phyloP scores from a whole-genome alignment of 768 basidiomycete genomes.

The Psilocybe tampanensis region DNA sequence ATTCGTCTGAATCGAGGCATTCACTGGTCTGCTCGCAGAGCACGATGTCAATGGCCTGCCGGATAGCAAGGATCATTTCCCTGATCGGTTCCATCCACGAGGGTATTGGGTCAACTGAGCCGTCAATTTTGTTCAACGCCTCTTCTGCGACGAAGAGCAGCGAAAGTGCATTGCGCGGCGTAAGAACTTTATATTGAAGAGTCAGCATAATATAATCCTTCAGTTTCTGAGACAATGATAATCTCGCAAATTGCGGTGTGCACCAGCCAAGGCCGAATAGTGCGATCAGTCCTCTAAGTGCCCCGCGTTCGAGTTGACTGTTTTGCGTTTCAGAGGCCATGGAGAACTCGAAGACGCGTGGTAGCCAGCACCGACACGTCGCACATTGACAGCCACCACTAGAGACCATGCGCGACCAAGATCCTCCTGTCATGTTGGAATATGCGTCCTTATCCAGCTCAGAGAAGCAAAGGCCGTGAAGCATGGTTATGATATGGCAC shows the following conservation, averaged over 20 bases:
- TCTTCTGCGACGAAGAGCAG: background rate
- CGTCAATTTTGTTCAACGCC: background rate
- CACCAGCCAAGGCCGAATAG: constrained; percentile 1
- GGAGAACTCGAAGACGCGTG: background rate
- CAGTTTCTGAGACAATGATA: background rate
- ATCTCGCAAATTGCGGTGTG: background rate
- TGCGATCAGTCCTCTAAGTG: background rate
- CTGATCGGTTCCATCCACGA: background rate
- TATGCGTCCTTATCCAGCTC: background rate
- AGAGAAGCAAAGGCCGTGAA: background rate
- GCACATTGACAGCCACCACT: background rate
- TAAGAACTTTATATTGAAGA: background rate
- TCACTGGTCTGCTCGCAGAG: background rate
- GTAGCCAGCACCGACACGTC: background rate
- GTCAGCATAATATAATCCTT: background rate
- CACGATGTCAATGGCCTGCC: background rate
- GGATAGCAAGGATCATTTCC: background rate
- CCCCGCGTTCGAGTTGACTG: background rate
- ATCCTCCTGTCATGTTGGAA: background rate
- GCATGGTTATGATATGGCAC: background rate
- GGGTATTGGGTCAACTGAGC: background rate
- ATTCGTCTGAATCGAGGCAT: background rate
- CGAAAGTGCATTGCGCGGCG: background rate
- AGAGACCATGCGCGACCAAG: background rate
- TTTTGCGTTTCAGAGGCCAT: background rate